Base-by-base conservation (phyloP, 805 yeast species). In the Kregervanrija fluxuum region DNA sequence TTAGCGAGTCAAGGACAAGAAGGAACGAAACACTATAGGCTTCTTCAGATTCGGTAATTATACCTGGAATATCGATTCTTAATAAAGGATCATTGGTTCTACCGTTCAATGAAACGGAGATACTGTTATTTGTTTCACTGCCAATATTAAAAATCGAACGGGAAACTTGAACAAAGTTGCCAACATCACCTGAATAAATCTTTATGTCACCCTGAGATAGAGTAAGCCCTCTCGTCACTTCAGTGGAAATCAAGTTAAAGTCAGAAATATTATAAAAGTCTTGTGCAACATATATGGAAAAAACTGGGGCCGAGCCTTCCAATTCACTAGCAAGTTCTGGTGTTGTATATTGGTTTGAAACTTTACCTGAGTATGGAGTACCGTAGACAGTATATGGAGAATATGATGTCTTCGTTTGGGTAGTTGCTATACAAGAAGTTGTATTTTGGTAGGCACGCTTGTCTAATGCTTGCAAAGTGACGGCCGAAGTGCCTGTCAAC, bases 201-300 rank as follows among this genome's bases (percentile, higher is more conserved):
- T 22, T 22, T 5, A 22, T 22, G 6, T 22, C 28, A 22, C 8
- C 6, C 8, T 22, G 8, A 22, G 8, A 5, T 22, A 22, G 41
- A 14, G 38, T 35, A 6, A 46, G 11, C 33, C 47, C 46, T 1
- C 31, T 22, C 5, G 40, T 40, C 11, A 39, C 17, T 5, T 36
- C 30, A 6, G 40, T 22, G 3, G 46, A 11, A 5, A 16, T 32
- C 12, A 51, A 41, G 30, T 33, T 35, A 8, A 54, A 42, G 3
- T 49, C 49, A 12, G 45, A 16, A 6, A 43, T 40, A 15, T 40
- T 17, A 17, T 40, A 45, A 3, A 16, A 6, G 11, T 30, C 15
- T 17, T 48, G 44, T 11, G 60, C 59, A 36, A 55, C 41, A 37
- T 31, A 50, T 12, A 55, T 30, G 3, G 41, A 42, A 45, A 51